Percentiles rank a stretch among this genome's conserved stretches.
Conservation (phyloP, 495 filamentous ascomycete species). For the Podospora appendiculata region DNA sequence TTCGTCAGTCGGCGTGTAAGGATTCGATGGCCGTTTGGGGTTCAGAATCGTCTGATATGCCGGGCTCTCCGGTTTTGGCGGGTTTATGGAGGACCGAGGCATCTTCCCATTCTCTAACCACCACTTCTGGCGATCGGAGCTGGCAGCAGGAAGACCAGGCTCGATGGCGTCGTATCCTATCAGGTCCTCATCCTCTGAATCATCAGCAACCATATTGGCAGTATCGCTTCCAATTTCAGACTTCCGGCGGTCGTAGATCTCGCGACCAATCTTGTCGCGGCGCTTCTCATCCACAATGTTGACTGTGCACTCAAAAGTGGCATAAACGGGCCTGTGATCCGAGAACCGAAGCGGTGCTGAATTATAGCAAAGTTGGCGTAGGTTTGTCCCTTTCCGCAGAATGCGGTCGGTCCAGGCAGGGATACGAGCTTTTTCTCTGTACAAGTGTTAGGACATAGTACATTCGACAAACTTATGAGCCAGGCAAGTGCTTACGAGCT, state of each 20-base stretch:
- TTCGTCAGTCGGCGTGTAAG: conserved; percentile 60
- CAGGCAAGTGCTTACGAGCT: conserved; percentile 58
- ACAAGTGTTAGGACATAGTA: conserved; percentile 2
- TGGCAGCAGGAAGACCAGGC: conserved; percentile 77
- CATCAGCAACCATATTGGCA: conserved; percentile 38
- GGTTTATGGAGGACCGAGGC: conserved; percentile 61
- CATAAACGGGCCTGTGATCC: conserved; percentile 90
- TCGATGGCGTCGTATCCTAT: conserved; percentile 68
- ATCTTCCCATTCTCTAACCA: conserved; percentile 85
- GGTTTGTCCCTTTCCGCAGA: conserved; percentile 71
- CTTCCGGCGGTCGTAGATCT: conserved; percentile 64
- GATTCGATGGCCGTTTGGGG: conserved; percentile 67
- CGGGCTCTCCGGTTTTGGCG: conserved; percentile 44
- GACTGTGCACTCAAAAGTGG: conserved; percentile 75
- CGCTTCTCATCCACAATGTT: conserved; percentile 66
- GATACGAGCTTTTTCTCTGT: conserved; percentile 83
- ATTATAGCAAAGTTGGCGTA: conserved; percentile 76
- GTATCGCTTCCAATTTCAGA: conserved; percentile 44
- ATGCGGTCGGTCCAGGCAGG: conserved; percentile 97
- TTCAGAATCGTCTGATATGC: conserved; percentile 55
- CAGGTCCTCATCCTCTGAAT: conserved; percentile 67
- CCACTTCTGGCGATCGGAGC: conserved; percentile 86
- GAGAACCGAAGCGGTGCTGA: conserved; percentile 76
- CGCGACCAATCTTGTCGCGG: conserved; percentile 60
- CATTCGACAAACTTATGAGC: background rate